phyloP scores from a whole-genome alignment of 228 moss, liverwort and hornwort genomes.

The Sphagnum magellanicum region DNA sequence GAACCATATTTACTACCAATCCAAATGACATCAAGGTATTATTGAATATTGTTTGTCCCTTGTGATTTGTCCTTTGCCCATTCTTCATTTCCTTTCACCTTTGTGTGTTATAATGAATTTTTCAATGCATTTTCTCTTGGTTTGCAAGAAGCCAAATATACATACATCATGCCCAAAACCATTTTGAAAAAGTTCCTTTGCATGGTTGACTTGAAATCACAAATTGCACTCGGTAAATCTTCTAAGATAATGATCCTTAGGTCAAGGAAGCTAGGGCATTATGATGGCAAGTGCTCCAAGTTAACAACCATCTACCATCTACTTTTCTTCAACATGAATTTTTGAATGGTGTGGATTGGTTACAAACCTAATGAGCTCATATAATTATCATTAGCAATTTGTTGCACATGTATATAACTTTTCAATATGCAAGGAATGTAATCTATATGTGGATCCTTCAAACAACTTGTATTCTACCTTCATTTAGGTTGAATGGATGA shows the following conservation, averaged over 20 bases:
- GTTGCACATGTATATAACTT: not conserved
- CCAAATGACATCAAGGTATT: constrained; percentile 95
- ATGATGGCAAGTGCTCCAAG: constrained; percentile 98
- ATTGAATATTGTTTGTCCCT: not conserved
- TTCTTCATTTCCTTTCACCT: no score
- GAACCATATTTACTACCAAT: constrained; percentile 94
- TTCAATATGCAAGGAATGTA: not conserved
- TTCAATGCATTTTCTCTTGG: no score
- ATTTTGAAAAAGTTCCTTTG: constrained; percentile 98
- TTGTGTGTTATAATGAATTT: not conserved
- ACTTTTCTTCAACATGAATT: constrained; percentile 95
- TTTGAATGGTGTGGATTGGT: constrained; percentile 92
- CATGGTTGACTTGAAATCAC: constrained; percentile 89
- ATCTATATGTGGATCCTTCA: not conserved
- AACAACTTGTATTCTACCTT: no score
- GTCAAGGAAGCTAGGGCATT: constrained; percentile 98
- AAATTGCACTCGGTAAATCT: constrained; percentile 98
- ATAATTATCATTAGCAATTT: constrained; percentile 70
- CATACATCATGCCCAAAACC: constrained; percentile 99
- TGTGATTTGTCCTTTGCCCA: no score
- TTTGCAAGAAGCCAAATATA: constrained; percentile 90
- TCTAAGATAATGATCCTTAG: constrained; percentile 94
- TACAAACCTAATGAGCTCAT: constrained; percentile 98
- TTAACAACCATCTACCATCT: constrained; percentile 89
- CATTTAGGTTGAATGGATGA: no score